Base-by-base conservation (phyloP, 2,329 filamentous ascomycete species). In the Penicillium sp. region DNA sequence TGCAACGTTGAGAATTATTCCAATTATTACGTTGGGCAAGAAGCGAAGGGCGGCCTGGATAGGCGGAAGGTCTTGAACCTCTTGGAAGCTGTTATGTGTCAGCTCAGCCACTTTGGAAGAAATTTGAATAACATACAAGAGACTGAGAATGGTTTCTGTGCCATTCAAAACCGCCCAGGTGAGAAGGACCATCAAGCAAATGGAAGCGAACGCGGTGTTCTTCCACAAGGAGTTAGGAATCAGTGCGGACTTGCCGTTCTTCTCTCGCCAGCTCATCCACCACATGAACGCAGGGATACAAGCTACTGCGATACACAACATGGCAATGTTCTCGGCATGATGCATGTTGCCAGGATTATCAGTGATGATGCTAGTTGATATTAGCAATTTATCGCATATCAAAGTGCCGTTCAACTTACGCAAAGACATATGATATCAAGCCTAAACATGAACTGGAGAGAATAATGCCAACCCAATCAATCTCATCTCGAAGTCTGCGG, bases 211-310 rank as follows among this genome's bases (percentile, higher is more conserved):
- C 2, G 79, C 67, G 0, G 67, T 64, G 42, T 83, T 85, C n/a
- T 70, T 75, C 84, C 84, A 87, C 0, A 87, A 68, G 0, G 76
- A 78, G 63, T 86, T 86, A 0, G 84, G 84, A 21, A 87, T 85
- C 7, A 87, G 65, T 0, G 82, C 82, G 12, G 82, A 78, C 2
- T 71, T 72, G 9, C 73, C 71, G 0, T 65, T 61, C 10, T 67
- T 70, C 44, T 79, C 77, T 45, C 79, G 80, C 3, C 72, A 70
- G 10, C 74, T 72, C 44, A 83, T 76, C 83, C 83, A 86, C 9
- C 70, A 62, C 41, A 80, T 68, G 61, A 86, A 86, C 0, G 68
- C 60, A 0, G 78, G 77, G 2, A 84, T 56, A 9, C 65, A 2
- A 76, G 71, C 57, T 2, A 76, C 54, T 4, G 76, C 74, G 3